These are phyloP conservation scores for Haplosporangium gracile DNA, from an alignment of 192 early-diverging fungal species.

Conservation along the genomic window DNA sequence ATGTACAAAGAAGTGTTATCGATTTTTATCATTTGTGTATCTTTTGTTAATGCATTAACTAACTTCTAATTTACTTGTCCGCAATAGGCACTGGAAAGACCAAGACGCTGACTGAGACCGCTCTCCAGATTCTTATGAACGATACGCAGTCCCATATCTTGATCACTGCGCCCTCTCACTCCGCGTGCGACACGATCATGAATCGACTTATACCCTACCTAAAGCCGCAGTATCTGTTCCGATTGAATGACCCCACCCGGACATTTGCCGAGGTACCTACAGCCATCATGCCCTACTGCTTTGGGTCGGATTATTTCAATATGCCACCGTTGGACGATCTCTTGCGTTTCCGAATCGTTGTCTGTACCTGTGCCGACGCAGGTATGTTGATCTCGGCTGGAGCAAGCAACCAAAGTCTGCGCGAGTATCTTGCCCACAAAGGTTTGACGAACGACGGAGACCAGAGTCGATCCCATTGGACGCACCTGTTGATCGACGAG, in stretches of 20 bases:
- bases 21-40: no score
- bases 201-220: conserved; percentile 58
- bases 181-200: conserved; percentile 67
- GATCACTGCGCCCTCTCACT: conserved; percentile 67
- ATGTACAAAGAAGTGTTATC: background rate
- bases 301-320: conserved; percentile 51
- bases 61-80: background rate
- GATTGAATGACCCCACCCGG: conserved; percentile 60
- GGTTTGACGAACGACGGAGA: conserved; percentile 19
- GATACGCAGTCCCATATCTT: conserved; percentile 60
- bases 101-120: conserved; percentile 63
- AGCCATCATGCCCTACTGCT: conserved; percentile 62
- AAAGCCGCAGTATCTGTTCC: conserved; percentile 53
- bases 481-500: conserved; percentile 70
- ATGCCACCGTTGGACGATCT: conserved; percentile 59
- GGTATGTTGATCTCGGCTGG: conserved; percentile 60
- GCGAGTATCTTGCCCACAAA: conserved; percentile 41
- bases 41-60: background rate
- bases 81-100: conserved; percentile 70
- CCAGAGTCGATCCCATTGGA: conserved; percentile 43
- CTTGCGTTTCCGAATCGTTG: conserved; percentile 59
- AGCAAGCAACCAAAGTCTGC: conserved; percentile 54
- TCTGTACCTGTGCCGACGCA: conserved; percentile 66
- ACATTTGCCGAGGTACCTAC: conserved; percentile 59
- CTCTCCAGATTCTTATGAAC: conserved; percentile 58